A percentile compares a stretch with the other conserved stretches of the same genome.
Conservation (phyloP, 2,329 filamentous ascomycete genomes). For the Colletotrichum chrysophilum region DNA sequence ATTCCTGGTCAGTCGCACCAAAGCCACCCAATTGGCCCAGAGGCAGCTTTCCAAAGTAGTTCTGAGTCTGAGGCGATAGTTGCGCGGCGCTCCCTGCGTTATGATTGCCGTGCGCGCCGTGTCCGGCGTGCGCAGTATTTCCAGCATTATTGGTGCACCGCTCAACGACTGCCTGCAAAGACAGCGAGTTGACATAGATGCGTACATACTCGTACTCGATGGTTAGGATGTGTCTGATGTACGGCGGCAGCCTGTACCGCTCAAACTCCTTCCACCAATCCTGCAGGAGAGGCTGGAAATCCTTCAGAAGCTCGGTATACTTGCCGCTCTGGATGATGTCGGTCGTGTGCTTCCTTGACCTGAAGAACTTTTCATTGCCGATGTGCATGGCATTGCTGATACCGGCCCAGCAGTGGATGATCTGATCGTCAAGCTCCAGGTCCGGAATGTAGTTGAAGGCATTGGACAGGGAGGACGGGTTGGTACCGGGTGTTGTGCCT, state of each 20-base stretch:
- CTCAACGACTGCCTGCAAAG: constrained; percentile 93
- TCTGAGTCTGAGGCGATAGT: constrained; percentile 68
- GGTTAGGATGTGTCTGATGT: constrained; percentile 76
- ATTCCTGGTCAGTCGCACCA: constrained; percentile 71
- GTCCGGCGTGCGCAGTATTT: constrained; percentile 39
- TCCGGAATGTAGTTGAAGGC: constrained; percentile 71
- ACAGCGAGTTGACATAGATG: constrained; percentile 93
- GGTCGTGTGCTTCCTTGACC: constrained; percentile 84
- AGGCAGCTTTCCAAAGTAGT: constrained; percentile 68
- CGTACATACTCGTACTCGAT: constrained; percentile 97
- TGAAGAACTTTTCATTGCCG: constrained; percentile 88
- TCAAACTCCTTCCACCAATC: constrained; percentile 87
- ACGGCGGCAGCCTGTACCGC: constrained; percentile 70
- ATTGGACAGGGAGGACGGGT: constrained; percentile 59
- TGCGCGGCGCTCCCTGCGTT: constrained; percentile 43
- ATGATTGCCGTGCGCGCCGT: constrained; percentile 32
- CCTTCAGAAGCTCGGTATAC: constrained; percentile 81
- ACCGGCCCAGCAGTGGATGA: constrained; percentile 91
- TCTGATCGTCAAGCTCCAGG: constrained; percentile 70
- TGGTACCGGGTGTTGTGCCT: constrained; percentile 66
- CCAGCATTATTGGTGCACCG: constrained; percentile 80
- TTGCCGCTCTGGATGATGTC: constrained; percentile 86
- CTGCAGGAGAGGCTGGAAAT: constrained; percentile 78
- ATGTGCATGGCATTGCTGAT: constrained; percentile 92
- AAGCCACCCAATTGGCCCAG: constrained; percentile 69